A percentile compares a stretch with the other conserved stretches of the same genome.
These are phyloP conservation scores for Kwoniella bestiolae DNA, from an alignment of 768 basidiomycete species.

Conservation along the genomic window DNA sequence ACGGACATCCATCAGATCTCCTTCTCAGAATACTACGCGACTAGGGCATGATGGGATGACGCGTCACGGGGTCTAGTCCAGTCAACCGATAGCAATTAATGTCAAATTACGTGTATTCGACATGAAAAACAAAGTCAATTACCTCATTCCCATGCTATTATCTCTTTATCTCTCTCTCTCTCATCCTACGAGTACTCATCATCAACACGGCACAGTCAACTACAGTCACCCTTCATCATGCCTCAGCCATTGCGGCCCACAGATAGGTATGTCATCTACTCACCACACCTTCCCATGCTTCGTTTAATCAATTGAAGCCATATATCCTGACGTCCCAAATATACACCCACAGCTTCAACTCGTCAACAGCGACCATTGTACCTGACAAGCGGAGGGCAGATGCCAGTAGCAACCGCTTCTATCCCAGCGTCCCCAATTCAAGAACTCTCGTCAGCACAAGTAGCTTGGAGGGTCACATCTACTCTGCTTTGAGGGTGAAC, in stretches of 20 bases:
- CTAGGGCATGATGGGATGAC: no score
- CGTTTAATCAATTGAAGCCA: neutral
- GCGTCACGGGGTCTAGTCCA: no score
- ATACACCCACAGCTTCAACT: conserved; percentile 27
- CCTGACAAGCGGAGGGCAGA: conserved; percentile 20
- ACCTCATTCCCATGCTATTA: conserved; percentile 5
- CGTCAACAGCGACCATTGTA: conserved; percentile 31
- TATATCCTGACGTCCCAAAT: neutral
- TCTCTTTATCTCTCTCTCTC: neutral
- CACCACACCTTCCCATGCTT: neutral
- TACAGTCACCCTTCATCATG: conserved; percentile 16
- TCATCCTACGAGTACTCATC: neutral
- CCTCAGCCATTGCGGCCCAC: conserved; percentile 14
- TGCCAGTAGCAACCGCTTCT: conserved; percentile 3
- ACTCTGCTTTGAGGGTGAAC: conserved; percentile 17
- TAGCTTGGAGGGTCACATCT: conserved; percentile 10
- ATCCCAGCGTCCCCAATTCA: neutral
- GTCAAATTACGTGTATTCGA: neutral
- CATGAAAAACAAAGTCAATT: neutral
- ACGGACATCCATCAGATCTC: no score
- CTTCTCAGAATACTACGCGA: no score
- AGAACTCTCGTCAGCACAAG: conserved; percentile 14
- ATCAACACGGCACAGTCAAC: conserved; percentile 8
- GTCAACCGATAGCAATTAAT: no score
- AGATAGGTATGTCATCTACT: conserved; percentile 13